Evolutionary conservation across 257 asterid genomes (phyloP), one percentile per base, ranked within the genome.

Genomic region (Nicotiana otophora): DNA sequence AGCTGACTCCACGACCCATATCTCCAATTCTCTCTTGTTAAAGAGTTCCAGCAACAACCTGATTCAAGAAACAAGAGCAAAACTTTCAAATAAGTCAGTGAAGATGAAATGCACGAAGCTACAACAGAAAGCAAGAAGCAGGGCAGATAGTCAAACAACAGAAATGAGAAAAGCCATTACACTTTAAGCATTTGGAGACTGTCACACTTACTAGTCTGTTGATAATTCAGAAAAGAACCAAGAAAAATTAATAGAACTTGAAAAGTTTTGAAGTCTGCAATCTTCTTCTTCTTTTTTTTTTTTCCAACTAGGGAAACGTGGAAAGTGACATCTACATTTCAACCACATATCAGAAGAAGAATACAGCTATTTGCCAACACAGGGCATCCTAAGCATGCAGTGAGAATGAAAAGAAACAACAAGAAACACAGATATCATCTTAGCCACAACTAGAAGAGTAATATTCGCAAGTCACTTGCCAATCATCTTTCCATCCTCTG

Each of bases 1-100:
- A 88, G 91, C 95, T 91, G 68, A 88, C 92, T 83, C 93, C 92
- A 85, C 93, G 93, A 42, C 95, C 87, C 93, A 91, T 91, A 30
- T 84, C 64, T 79, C 30, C 82, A 58, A 76, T 33, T 84, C 23
- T 65, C 78, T 77, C 53, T 19, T 65, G 42, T 64, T 60, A 67
- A 58, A 48, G 51, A 83, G 57, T 80, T 34, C 81, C 26, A 23
- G 26, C 9, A 74, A 74, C 16, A 75, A 26, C 46, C 63, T 28
- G 80, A 51, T 26, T 48, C 63, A 15, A 26, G 26, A 74, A 48
- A 51, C 26, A 28, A 26, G 42, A 74, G 15, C 19, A 23, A 23
- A 16, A 66, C 63, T 75, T 51, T 7, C 80, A 51, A 26, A 51
- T 26, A 75, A 26, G 42, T 51, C 33, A 48, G 63, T 34, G 10